phyloP scores from a whole-genome alignment of 768 basidiomycete species.

The Tylopilus rubrobrunneus region DNA sequence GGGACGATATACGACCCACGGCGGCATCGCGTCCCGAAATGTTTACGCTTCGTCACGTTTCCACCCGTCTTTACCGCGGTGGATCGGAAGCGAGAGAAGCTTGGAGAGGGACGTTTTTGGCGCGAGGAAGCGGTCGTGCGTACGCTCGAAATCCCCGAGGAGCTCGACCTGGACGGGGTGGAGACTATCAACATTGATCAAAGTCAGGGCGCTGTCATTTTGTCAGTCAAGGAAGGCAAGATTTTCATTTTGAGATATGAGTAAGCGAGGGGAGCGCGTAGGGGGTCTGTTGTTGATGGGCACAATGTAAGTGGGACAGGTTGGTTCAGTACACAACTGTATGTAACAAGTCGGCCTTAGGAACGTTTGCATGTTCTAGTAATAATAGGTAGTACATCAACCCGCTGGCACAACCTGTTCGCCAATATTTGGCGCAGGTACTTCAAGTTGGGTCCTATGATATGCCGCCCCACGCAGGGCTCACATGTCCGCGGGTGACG shows the following conservation, averaged over 20 bases:
- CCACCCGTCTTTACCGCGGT: conserved; percentile 41
- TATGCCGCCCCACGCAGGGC: too few relatives aligned
- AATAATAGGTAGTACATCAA: too few relatives aligned
- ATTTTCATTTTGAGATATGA: conserved; percentile 73
- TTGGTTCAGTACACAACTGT: not conserved
- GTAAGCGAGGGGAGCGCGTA: conserved; percentile 13
- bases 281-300: not conserved
- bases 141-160: conserved; percentile 61
- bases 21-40: conserved; percentile 38
- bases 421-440: too few relatives aligned
- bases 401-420: too few relatives aligned
- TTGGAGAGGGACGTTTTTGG: conserved; percentile 15
- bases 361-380: too few relatives aligned
- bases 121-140: conserved; percentile 45
- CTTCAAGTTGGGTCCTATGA: too few relatives aligned
- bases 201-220: conserved; percentile 66
- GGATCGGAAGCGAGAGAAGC: conserved; percentile 16
- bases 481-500: too few relatives aligned
- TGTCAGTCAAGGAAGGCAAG: conserved; percentile 63
- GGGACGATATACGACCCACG: conserved; percentile 23
- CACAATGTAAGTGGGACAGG: not conserved
- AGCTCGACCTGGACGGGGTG: conserved; percentile 59
- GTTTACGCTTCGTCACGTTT: conserved; percentile 68
- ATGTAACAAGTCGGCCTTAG: not conserved
- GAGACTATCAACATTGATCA: conserved; percentile 81